Percentiles rank a stretch among this genome's conserved stretches.
phyloP scores from a whole-genome alignment of 73 alveolate species.

The Stentor coeruleus region DNA sequence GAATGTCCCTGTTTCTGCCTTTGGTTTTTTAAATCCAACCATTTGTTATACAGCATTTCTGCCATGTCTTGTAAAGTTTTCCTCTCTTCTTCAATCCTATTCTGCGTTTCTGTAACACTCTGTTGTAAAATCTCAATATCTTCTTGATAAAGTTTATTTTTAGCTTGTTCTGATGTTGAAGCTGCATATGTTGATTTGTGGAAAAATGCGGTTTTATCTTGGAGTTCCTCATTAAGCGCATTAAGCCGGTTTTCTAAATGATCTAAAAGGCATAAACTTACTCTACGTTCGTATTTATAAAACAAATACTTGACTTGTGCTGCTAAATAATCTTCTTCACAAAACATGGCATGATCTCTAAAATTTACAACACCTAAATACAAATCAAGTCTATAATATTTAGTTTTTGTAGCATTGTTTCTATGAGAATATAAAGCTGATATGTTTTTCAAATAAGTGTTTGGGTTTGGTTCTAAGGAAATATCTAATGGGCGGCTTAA shows the following conservation, averaged over 20 bases:
- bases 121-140: constrained; percentile 73
- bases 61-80: constrained; percentile 66
- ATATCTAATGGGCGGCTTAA: constrained; percentile 85
- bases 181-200: background rate
- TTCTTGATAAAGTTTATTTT: constrained; percentile 56
- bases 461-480: constrained; percentile 68
- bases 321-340: constrained; percentile 79
- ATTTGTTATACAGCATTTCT: constrained; percentile 67
- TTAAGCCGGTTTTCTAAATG: constrained; percentile 64
- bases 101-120: constrained; percentile 66
- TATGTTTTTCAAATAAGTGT: constrained; percentile 39
- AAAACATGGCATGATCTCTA: constrained; percentile 73
- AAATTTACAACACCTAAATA: constrained; percentile 73
- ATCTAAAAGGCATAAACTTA: constrained; percentile 79
- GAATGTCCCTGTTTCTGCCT: constrained; percentile 65
- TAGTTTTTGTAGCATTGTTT: constrained; percentile 74
- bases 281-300: constrained; percentile 80
- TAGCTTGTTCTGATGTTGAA: constrained; percentile 38
- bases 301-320: constrained; percentile 74
- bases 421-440: constrained; percentile 67
- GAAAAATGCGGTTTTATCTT: background rate
- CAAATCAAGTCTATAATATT: constrained; percentile 72
- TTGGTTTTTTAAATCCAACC: constrained; percentile 80
- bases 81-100: constrained; percentile 70
- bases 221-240: constrained; percentile 50